Evolutionary conservation across 345 rosid genomes (phyloP).

Genomic region (Nasturtium officinale): DNA sequence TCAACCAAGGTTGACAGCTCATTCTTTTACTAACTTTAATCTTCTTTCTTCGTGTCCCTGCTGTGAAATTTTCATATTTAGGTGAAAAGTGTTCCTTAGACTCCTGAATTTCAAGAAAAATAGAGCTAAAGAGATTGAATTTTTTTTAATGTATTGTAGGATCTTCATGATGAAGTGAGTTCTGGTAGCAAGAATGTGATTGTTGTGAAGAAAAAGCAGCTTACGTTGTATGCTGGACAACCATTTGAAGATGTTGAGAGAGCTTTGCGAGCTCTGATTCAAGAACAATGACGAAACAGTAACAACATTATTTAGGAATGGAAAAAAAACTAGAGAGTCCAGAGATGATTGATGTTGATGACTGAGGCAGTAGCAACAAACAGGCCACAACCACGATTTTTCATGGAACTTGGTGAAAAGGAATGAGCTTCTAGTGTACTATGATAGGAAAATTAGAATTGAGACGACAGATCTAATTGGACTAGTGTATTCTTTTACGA

Average conservation of each 20-base stretch:
- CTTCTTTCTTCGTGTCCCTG: not conserved
- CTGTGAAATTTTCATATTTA: not conserved
- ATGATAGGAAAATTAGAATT: not conserved
- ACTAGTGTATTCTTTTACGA: too few relatives aligned
- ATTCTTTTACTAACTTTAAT: not conserved
- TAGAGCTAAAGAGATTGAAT: not conserved
- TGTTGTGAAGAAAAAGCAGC: constrained; percentile 76
- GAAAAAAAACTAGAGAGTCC: constrained; percentile 9
- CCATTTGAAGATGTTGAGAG: constrained; percentile 72
- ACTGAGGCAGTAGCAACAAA: constrained; percentile 3
- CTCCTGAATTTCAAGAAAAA: not conserved
- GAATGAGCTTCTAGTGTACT: constrained; percentile 1
- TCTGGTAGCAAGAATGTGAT: constrained; percentile 52
- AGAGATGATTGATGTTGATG: not conserved
- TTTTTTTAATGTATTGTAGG: constrained; percentile 46
- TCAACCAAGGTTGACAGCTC: constrained; percentile 53
- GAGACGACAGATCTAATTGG: not conserved
- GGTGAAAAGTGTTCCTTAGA: not conserved
- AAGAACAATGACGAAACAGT: constrained; percentile 33
- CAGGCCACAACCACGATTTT: not conserved
- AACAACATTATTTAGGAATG: not conserved
- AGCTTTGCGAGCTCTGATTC: constrained; percentile 58
- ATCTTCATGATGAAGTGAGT: constrained; percentile 56
- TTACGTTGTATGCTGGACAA: constrained; percentile 74
- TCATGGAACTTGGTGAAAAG: not conserved